Percentiles rank a stretch among this genome's conserved stretches.
Conservation (phyloP, 106 monocot species). For the Dactylorhiza incarnata region DNA sequence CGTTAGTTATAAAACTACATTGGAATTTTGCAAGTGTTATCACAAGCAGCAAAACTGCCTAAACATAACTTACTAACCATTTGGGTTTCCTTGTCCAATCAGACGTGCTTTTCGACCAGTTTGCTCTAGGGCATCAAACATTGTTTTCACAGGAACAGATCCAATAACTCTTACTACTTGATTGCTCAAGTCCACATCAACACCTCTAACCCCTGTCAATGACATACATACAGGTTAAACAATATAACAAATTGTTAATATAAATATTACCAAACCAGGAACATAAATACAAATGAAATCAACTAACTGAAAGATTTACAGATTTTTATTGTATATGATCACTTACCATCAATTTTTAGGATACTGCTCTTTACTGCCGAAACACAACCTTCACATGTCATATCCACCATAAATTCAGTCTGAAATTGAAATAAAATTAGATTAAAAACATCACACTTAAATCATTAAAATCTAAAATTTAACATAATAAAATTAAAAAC, state of each 20-base stretch:
- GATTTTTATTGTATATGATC: neutral
- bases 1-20: too few species aligned
- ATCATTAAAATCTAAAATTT: neutral
- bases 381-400: conserved; percentile 94
- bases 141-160: conserved; percentile 60
- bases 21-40: neutral
- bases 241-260: neutral
- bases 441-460: neutral
- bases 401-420: conserved; percentile 97
- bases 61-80: conserved; percentile 37
- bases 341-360: conserved; percentile 57
- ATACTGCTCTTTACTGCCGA: conserved; percentile 73
- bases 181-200: conserved; percentile 81
- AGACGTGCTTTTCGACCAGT: conserved; percentile 59
- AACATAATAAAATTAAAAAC: neutral
- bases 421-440: conserved; percentile 8
- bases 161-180: conserved; percentile 86
- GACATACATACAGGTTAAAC: neutral
- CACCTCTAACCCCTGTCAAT: conserved; percentile 55
- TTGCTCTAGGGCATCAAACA: conserved; percentile 66
- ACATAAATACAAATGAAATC: neutral
- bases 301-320: neutral
- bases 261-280: neutral
- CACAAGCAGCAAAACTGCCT: neutral
- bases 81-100: conserved; percentile 91